These are phyloP conservation scores for Pseudoneurospora amorphoporcata DNA, from an alignment of 495 filamentous ascomycete genomes.

Conservation along the genomic window DNA sequence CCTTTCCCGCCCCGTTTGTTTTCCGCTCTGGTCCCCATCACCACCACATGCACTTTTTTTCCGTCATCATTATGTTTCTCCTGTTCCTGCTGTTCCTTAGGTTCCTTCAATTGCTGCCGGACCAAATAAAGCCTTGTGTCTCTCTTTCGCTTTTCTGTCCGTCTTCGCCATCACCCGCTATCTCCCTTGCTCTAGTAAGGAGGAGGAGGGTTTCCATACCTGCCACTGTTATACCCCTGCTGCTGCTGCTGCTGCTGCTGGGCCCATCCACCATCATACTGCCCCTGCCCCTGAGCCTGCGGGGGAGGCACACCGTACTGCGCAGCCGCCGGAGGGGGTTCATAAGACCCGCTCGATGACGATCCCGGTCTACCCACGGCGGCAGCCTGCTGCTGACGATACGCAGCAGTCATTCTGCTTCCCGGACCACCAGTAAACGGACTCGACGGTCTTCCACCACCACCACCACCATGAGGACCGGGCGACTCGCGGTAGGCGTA, in stretches of 20 bases:
- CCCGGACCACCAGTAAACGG: constrained; percentile 19
- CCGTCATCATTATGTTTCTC: no score
- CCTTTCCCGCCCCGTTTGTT: not conserved
- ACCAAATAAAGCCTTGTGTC: not conserved
- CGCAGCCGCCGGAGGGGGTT: constrained; percentile 29
- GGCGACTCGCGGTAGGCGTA: constrained; percentile 26
- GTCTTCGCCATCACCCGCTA: not conserved
- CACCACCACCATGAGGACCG: constrained; percentile 19
- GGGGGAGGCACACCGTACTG: constrained; percentile 12
- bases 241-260: not conserved
- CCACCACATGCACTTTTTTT: no score
- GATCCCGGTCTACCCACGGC: constrained; percentile 22
- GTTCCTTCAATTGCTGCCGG: not conserved
- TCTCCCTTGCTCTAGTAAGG: not conserved
- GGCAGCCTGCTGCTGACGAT: constrained; percentile 1
- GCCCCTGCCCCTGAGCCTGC: not conserved
- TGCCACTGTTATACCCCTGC: not conserved
- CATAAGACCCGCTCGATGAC: constrained; percentile 36
- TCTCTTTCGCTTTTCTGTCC: not conserved
- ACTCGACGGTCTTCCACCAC: constrained; percentile 20
- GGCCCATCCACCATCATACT: constrained; percentile 3
- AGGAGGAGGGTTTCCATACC: not conserved
- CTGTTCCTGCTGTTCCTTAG: not conserved
- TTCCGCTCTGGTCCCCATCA: no score
- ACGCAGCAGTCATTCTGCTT: constrained; percentile 8